Conservation (phyloP, 805 yeast species). For the Yarrowia deformans region DNA sequence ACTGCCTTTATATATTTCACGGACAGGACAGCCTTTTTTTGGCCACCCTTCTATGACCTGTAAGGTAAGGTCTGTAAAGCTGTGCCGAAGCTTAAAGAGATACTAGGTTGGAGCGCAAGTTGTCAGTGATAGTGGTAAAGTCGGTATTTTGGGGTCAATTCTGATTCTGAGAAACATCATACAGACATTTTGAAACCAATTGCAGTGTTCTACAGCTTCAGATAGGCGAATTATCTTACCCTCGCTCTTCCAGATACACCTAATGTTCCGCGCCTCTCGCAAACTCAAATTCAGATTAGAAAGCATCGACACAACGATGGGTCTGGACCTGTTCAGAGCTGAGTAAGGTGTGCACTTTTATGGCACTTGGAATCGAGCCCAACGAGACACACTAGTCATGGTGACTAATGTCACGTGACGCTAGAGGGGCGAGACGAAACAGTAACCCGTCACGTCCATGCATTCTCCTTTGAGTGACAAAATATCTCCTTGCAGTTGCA, state of each 20-base stretch:
- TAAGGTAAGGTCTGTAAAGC: conserved; percentile 34
- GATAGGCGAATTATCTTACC: not conserved
- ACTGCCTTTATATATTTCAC: conserved; percentile 23
- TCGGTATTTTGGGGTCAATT: too few species aligned
- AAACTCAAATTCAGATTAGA: conserved; percentile 32
- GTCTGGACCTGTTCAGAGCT: conserved; percentile 34
- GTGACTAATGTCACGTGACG: not conserved
- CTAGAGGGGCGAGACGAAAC: too few species aligned
- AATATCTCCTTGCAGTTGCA: not conserved
- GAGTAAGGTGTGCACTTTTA: conserved; percentile 13
- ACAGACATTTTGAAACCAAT: not conserved
- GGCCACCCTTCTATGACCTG: conserved; percentile 23
- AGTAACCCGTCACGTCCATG: too few species aligned
- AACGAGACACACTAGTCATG: not conserved
- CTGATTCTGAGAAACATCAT: not conserved
- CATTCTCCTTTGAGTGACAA: not conserved
- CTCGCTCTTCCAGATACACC: not conserved
- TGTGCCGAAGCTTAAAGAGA: conserved; percentile 1
- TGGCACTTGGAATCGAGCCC: not conserved
- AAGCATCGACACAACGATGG: conserved; percentile 35
- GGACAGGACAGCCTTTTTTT: conserved; percentile 20
- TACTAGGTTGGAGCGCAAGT: conserved; percentile 6
- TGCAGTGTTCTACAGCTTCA: not conserved
- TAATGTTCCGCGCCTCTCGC: not conserved
- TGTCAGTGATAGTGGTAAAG: not conserved